Base-by-base conservation (phyloP, 352 stramenopile species). In the Phytophthora ramorum region DNA sequence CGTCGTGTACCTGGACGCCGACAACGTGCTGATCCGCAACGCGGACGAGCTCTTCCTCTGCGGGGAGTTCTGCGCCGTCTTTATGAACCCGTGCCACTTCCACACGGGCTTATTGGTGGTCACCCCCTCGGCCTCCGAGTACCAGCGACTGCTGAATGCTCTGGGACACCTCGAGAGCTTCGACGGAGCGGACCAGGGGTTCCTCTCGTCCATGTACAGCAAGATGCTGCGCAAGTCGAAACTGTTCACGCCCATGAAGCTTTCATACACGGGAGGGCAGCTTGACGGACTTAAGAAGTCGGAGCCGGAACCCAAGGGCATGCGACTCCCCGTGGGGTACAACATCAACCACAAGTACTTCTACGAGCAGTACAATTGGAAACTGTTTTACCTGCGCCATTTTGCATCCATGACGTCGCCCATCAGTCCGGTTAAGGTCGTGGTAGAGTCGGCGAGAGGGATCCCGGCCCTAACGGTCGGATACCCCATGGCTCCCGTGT, bases 341-440 rank as follows among this genome's bases (percentile, higher is more conserved):
- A 97, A 97, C 63, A 95, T 95, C 76, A 96, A 97, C 73, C 87
- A 97, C 79, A 96, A 96, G 76, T 97, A 93, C 61, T 94, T 89
- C 55, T 95, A 92, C 67, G 87, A 95, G 52, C 85, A 94, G 73
- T 95, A 95, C 66, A 80, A 95, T 68, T 95, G 87, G 87, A 95
- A 92, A 65, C 58, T 96, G 12, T 96, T 92, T 50, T 93, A 91
- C 52, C 62, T 93, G 50, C 78, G 79, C 12, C 87, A 95, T 59
- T 96, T 96, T 59, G 85, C 87, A 24, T 92, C 85, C 24, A 93
- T 97, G 83, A 95, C 88, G 54, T 95, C 87, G 17, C 81, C 85
- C 2, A 93, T 95, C 63, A 93, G 85, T 46, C 87, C 87, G 2
- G 83, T 95, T 16, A 90, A 90, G 57, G 85, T 96, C 22, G 88